Conservation (phyloP, 768 basidiomycete genomes). For the Mycena pura region DNA sequence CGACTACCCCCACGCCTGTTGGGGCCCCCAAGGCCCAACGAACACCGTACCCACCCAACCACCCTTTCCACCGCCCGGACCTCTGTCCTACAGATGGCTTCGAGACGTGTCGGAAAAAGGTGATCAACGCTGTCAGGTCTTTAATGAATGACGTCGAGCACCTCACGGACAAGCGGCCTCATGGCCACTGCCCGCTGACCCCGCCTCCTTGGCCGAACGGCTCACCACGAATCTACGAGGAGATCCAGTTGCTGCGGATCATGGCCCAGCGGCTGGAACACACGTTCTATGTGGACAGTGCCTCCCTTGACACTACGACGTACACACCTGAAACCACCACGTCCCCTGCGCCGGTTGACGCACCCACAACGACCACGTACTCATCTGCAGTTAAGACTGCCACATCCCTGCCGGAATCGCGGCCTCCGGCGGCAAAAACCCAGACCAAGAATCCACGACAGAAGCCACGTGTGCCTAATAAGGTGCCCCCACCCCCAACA, state of each 20-base stretch:
- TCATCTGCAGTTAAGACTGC: not conserved
- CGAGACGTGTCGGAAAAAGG: not conserved
- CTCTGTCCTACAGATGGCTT: no score
- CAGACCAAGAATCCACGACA: constrained; percentile 11
- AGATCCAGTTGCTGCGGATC: not conserved
- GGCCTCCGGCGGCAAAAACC: not conserved
- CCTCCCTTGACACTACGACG: not conserved
- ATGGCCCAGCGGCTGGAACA: not conserved
- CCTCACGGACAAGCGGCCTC: not conserved
- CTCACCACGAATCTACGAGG: not conserved
- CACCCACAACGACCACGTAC: not conserved
- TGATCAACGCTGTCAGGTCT: not conserved
- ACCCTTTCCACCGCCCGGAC: no score
- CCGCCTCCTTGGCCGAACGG: not conserved
- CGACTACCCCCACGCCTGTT: not conserved
- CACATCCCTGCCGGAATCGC: not conserved
- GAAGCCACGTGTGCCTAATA: constrained; percentile 8
- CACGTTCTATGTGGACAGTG: not conserved
- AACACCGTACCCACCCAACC: not conserved
- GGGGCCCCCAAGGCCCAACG: not conserved
- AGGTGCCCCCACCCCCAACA: constrained; percentile 3
- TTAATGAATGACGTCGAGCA: not conserved
- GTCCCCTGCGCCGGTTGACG: constrained; percentile 8
- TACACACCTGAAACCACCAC: not conserved
- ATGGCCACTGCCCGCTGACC: not conserved